phyloP scores from a whole-genome alignment of 2,329 filamentous ascomycete species.

The Arthrobotrys iridis region DNA sequence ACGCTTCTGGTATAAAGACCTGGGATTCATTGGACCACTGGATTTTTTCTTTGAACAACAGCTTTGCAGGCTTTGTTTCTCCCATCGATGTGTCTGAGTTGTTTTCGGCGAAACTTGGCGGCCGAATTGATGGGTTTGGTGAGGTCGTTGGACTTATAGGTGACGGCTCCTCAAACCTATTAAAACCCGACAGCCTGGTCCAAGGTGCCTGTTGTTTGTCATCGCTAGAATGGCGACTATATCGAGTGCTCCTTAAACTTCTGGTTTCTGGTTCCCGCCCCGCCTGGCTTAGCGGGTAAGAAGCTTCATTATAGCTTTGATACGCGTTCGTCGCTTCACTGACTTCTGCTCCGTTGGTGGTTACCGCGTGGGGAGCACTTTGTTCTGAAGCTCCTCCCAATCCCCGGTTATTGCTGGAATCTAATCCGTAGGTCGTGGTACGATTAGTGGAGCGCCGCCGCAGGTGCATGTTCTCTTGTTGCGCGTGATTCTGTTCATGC shows the following conservation, averaged over 20 bases:
- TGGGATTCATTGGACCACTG: background rate
- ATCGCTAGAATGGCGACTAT: background rate
- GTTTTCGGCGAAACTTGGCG: background rate
- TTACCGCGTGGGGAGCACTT: background rate
- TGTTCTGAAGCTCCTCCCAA: background rate
- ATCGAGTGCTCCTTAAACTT: background rate
- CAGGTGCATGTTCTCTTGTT: conserved; percentile 19
- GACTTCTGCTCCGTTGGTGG: background rate
- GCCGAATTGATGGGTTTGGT: background rate
- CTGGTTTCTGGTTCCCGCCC: background rate
- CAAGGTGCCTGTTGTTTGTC: conserved; percentile 1
- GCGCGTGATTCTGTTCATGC: background rate
- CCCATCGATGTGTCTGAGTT: background rate
- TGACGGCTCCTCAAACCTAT: background rate
- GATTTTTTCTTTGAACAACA: background rate
- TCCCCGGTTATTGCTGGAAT: background rate
- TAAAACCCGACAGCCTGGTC: conserved; percentile 1
- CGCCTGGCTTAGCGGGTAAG: background rate
- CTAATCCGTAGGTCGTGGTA: background rate
- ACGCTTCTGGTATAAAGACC: background rate
- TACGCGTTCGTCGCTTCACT: background rate
- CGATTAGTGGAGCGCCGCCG: background rate
- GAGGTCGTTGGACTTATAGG: conserved; percentile 1
- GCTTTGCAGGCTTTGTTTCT: background rate
- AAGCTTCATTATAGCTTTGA: background rate